Conservation (phyloP, 805 yeast species). For the Pichia nanzhaoensis region DNA sequence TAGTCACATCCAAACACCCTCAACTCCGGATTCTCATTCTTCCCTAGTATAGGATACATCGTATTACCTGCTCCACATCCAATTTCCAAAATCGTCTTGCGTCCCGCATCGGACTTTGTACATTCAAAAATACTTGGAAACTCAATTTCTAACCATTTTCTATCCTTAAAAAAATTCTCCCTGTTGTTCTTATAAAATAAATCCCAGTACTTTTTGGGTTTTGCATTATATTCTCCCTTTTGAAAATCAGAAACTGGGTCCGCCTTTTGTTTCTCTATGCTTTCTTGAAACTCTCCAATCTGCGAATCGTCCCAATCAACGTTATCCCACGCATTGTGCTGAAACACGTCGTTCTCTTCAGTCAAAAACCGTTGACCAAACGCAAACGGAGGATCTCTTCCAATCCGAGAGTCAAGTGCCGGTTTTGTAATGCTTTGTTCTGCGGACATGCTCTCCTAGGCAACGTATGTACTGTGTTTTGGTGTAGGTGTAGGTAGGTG, state of each 20-base stretch:
- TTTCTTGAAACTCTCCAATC: constrained; percentile 48
- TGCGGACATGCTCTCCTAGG: too few relatives aligned
- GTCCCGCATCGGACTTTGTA: constrained; percentile 65
- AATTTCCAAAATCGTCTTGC: constrained; percentile 72
- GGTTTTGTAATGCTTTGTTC: too few relatives aligned
- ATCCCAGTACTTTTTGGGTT: constrained; percentile 95
- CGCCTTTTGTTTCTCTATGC: constrained; percentile 58
- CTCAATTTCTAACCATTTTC: constrained; percentile 94
- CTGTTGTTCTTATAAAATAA: constrained; percentile 82
- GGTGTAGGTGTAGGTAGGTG: too few relatives aligned
- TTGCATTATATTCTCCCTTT: constrained; percentile 65
- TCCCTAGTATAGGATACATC: constrained; percentile 78
- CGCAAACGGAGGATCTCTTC: constrained; percentile 83
- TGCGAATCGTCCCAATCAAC: constrained; percentile 97
- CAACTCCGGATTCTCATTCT: constrained; percentile 73
- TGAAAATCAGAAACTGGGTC: constrained; percentile 86
- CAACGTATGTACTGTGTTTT: too few relatives aligned
- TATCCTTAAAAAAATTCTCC: constrained; percentile 92
- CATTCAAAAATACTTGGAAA: constrained; percentile 81
- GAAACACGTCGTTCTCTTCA: constrained; percentile 76
- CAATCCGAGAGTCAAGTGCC: constrained; percentile 51
- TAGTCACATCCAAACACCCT: constrained; percentile 83
- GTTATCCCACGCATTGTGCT: constrained; percentile 94
- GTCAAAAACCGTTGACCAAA: constrained; percentile 82
- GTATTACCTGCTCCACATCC: constrained; percentile 99